Evolutionary conservation across 2,329 filamentous ascomycete genomes (phyloP).

Genomic region (Aspergillus alliaceus): DNA sequence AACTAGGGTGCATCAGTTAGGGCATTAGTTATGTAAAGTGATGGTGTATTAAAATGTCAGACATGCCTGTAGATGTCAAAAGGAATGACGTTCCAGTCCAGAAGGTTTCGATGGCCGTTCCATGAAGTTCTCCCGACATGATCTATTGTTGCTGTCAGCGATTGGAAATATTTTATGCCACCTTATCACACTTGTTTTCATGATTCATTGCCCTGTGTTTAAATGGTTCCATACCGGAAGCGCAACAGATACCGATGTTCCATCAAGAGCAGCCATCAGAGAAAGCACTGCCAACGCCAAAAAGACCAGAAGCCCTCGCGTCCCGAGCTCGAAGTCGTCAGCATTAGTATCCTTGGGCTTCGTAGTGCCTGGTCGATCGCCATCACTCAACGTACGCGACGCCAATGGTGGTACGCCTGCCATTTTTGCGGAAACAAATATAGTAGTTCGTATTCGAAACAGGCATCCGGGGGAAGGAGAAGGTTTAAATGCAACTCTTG

Average conservation of each 20-base stretch:
- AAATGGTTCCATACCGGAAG: slow-evolving; percentile 40
- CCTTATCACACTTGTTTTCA: no score
- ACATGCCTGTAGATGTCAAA: slow-evolving; percentile 56
- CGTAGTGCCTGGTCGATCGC: no score
- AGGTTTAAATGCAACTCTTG: no score
- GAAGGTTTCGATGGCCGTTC: slow-evolving; percentile 63
- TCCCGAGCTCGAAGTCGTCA: slow-evolving; percentile 9
- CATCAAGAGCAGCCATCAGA: slow-evolving; percentile 65
- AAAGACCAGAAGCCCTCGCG: slow-evolving; percentile 11
- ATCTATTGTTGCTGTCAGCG: slow-evolving; percentile 27
- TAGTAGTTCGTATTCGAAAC: no score
- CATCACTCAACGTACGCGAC: no score
- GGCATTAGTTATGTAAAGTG: neutral
- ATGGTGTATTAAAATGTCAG: neutral
- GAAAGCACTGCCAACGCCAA: slow-evolving; percentile 48
- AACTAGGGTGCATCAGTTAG: slow-evolving; percentile 32
- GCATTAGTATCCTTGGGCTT: no score
- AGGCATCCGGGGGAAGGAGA: no score
- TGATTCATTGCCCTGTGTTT: neutral
- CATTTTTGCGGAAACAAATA: no score
- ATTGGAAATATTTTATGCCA: no score
- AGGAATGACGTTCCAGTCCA: slow-evolving; percentile 72
- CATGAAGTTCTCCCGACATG: slow-evolving; percentile 53
- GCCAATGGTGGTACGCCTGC: no score
- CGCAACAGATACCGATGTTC: slow-evolving; percentile 64